Evolutionary conservation across 768 basidiomycete species (phyloP).

Genomic region (Rhodotorula kratochvilovae): DNA sequence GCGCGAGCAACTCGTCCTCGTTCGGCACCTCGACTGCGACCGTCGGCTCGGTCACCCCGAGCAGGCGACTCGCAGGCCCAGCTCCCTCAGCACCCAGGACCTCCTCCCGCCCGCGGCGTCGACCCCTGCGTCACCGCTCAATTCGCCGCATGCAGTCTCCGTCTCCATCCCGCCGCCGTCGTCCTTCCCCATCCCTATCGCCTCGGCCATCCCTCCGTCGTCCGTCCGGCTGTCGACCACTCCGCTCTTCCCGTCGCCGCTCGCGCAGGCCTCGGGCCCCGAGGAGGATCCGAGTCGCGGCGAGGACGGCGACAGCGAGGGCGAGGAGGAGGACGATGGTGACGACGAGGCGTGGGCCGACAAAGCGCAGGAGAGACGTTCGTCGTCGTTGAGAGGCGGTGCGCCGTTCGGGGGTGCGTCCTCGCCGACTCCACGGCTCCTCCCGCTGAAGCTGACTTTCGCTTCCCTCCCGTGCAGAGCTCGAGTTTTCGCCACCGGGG

Average conservation of each 20-base stretch:
- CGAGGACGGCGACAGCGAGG: constrained; percentile 34
- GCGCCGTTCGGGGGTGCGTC: constrained; percentile 30
- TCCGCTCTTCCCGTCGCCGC: constrained; percentile 35
- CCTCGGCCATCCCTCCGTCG: constrained; percentile 21
- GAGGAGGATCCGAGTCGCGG: constrained; percentile 26
- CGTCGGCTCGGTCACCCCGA: neutral
- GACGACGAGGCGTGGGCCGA: neutral
- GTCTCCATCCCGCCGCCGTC: constrained; percentile 25
- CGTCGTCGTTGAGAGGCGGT: neutral
- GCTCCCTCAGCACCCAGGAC: neutral
- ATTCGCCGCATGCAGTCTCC: neutral
- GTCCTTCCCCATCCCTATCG: constrained; percentile 23
- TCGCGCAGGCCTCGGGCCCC: constrained; percentile 25
- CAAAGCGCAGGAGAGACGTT: neutral
- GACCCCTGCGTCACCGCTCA: neutral
- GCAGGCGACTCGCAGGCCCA: neutral
- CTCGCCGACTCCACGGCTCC: no score
- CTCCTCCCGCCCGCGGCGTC: neutral
- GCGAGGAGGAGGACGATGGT: constrained; percentile 21
- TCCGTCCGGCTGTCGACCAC: constrained; percentile 34
- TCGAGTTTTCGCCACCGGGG: constrained; percentile 28
- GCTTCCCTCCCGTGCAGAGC: neutral
- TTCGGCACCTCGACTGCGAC: neutral
- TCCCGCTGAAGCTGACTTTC: neutral
- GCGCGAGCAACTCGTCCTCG: neutral